Evolutionary conservation across 495 filamentous ascomycete genomes (phyloP).

Genomic region (Talaromyces ruber): DNA sequence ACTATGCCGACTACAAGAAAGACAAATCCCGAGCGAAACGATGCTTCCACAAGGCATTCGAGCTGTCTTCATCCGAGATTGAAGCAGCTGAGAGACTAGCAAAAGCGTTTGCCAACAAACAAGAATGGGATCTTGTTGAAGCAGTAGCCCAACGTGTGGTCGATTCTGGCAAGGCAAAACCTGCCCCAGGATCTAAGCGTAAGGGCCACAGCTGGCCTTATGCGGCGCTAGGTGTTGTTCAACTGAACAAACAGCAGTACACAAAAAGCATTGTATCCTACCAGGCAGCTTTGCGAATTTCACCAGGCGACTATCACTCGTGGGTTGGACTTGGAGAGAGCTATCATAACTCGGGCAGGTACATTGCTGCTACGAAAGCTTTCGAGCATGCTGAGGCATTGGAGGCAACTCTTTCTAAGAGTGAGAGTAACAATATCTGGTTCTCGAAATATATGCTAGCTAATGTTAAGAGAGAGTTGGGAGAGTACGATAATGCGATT

Average conservation of each 20-base stretch:
- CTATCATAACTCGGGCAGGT: slow-evolving; percentile 88
- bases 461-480: slow-evolving; percentile 85
- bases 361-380: slow-evolving; percentile 86
- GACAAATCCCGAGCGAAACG: slow-evolving; percentile 76
- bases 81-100: slow-evolving; percentile 84
- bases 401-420: slow-evolving; percentile 33
- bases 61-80: slow-evolving; percentile 81
- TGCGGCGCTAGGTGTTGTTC: slow-evolving; percentile 91
- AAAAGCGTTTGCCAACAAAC: slow-evolving; percentile 71
- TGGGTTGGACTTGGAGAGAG: slow-evolving; percentile 96
- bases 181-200: slow-evolving; percentile 82
- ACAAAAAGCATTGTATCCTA: slow-evolving; percentile 80
- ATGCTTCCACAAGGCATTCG: slow-evolving; percentile 96
- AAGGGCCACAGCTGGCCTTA: slow-evolving; percentile 93
- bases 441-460: slow-evolving; percentile 96
- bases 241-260: slow-evolving; percentile 92
- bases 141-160: slow-evolving; percentile 83
- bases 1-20: slow-evolving; percentile 81
- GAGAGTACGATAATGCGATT: slow-evolving; percentile 78
- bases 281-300: slow-evolving; percentile 76
- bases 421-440: slow-evolving; percentile 62
- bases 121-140: slow-evolving; percentile 96
- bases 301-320: slow-evolving; percentile 80
- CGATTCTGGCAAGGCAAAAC: slow-evolving; percentile 82
- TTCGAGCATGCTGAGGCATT: slow-evolving; percentile 71